Percentiles rank a stretch among this genome's conserved stretches.
These are phyloP conservation scores for Naganishia albida DNA, from an alignment of 1,284 basidiomycete genomes.

Conservation along the genomic window DNA sequence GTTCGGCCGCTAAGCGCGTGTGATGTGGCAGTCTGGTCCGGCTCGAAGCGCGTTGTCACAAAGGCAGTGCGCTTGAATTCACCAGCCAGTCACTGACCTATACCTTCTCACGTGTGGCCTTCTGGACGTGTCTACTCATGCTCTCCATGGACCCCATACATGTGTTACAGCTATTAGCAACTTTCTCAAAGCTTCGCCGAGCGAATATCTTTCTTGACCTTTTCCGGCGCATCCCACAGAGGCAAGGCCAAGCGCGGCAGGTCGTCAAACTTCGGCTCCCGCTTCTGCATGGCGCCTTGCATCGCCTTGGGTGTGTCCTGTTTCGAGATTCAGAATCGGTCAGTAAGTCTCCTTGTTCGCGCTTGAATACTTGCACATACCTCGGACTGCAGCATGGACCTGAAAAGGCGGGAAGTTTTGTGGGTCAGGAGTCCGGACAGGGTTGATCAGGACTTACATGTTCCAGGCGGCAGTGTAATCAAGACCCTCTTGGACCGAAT, in stretches of 20 bases:
- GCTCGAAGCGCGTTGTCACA: background rate
- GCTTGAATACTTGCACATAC: constrained; percentile 52
- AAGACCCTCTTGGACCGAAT: constrained; percentile 76
- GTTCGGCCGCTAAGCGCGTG: background rate
- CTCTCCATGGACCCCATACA: no score
- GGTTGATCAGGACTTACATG: constrained; percentile 41
- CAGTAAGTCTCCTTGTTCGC: background rate
- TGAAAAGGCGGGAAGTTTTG: constrained; percentile 18
- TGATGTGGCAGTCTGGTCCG: background rate
- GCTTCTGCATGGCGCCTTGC: constrained; percentile 54
- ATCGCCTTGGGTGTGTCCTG: constrained; percentile 56
- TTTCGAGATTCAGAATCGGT: background rate
- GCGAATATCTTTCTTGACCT: constrained; percentile 1
- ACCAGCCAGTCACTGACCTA: background rate
- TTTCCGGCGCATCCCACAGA: constrained; percentile 1
- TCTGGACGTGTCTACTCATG: no score
- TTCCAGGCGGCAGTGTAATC: constrained; percentile 80
- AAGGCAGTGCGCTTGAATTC: constrained; percentile 2
- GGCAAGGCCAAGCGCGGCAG: constrained; percentile 7
- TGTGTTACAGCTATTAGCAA: no score
- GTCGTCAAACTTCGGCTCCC: constrained; percentile 42
- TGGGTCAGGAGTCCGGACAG: background rate
- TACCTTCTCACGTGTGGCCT: constrained; percentile 3
- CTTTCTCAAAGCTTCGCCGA: constrained; percentile 1
- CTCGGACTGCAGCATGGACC: constrained; percentile 63